Percentiles rank a stretch among this genome's conserved stretches.
Conservation (phyloP, 2,329 filamentous ascomycete genomes). For the Neonectria magnoliae region DNA sequence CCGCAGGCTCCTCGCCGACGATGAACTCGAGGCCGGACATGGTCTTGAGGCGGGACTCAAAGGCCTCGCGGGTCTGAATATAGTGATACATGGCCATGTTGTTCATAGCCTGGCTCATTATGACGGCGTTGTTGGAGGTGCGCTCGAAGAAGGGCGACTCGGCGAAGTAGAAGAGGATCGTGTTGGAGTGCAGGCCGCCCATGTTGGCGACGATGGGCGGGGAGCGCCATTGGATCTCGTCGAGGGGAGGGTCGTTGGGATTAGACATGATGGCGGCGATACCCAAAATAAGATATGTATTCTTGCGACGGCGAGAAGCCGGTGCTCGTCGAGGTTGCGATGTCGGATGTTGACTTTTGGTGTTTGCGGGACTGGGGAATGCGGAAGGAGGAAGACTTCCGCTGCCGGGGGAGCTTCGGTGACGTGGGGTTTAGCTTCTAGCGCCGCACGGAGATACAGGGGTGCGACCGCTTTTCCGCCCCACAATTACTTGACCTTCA, state of each 20-base stretch:
- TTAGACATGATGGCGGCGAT: slow-evolving; percentile 51
- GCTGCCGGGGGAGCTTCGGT: slow-evolving; percentile 23
- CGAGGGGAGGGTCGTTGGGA: slow-evolving; percentile 63
- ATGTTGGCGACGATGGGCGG: slow-evolving; percentile 60
- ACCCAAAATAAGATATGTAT: background rate
- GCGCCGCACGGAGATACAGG: slow-evolving; percentile 9
- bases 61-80: slow-evolving; percentile 69
- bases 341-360: background rate
- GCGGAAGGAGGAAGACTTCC: background rate
- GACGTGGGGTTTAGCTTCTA: slow-evolving; percentile 34
- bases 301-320: background rate
- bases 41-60: slow-evolving; percentile 69
- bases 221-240: slow-evolving; percentile 74
- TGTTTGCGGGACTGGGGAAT: slow-evolving; percentile 4
- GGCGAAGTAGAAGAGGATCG: slow-evolving; percentile 74
- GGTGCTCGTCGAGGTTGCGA: slow-evolving; percentile 1
- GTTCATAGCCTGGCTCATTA: slow-evolving; percentile 70
- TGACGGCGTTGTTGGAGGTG: slow-evolving; percentile 73
- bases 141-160: slow-evolving; percentile 74
- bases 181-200: slow-evolving; percentile 71
- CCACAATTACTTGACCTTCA: slow-evolving; percentile 3
- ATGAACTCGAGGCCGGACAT: slow-evolving; percentile 76
- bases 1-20: slow-evolving; percentile 71
- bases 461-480: slow-evolving; percentile 21
- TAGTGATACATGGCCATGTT: slow-evolving; percentile 67